Percentiles rank a stretch among this genome's conserved stretches.
These are phyloP conservation scores for Lipomyces kockii DNA, from an alignment of 805 yeast species.

Conservation along the genomic window DNA sequence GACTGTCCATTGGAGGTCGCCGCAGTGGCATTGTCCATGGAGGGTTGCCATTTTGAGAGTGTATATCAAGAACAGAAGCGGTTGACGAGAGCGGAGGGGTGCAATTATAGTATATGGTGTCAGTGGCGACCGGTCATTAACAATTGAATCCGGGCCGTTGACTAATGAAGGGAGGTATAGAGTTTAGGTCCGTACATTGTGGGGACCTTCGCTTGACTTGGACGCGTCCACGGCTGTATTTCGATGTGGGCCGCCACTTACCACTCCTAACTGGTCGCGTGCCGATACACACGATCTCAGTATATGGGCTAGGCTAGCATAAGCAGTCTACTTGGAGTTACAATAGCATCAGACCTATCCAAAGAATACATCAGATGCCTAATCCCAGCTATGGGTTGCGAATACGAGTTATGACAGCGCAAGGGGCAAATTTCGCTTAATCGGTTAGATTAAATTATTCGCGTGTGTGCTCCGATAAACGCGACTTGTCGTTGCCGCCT, in stretches of 20 bases:
- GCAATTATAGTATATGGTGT: background rate
- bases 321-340: too few relatives aligned
- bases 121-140: background rate
- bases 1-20: constrained; percentile 36
- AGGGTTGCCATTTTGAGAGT: constrained; percentile 22
- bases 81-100: background rate
- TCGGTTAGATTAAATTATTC: too few relatives aligned
- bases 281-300: too few relatives aligned
- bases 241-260: background rate
- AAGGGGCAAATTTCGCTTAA: too few relatives aligned
- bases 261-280: too few relatives aligned
- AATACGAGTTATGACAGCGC: too few relatives aligned
- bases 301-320: too few relatives aligned
- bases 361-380: too few relatives aligned
- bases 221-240: background rate
- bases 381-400: too few relatives aligned
- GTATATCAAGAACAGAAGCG: background rate
- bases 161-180: background rate
- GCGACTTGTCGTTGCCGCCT: too few relatives aligned
- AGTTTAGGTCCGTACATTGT: background rate
- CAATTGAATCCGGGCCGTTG: background rate
- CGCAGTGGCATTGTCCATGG: constrained; percentile 36
- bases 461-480: too few relatives aligned
- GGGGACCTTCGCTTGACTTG: background rate
- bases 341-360: too few relatives aligned